Percentiles rank a stretch among this genome's conserved stretches.
Evolutionary conservation across 495 filamentous ascomycete genomes (phyloP).

Genomic region (Hypoxylon fragiforme): DNA sequence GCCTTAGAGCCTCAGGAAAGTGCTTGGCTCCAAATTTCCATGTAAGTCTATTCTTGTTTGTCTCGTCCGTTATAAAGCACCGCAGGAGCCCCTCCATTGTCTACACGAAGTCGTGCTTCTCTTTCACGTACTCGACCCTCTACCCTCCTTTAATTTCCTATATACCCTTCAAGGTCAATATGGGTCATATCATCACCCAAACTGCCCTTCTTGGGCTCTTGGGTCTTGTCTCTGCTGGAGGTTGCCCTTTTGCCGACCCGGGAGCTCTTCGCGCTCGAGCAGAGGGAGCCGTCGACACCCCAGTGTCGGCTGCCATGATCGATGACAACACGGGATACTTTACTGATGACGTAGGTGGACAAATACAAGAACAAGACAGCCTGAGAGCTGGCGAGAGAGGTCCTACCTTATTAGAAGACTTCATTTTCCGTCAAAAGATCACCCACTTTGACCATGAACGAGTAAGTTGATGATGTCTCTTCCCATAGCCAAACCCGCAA

Average conservation of each 20-base stretch:
- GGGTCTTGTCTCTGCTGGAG: slow-evolving; percentile 32
- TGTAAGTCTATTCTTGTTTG: slow-evolving; percentile 10
- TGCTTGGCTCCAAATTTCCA: not conserved
- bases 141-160: not conserved
- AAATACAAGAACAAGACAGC: slow-evolving; percentile 70
- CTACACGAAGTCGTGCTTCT: slow-evolving; percentile 7
- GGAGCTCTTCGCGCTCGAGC: slow-evolving; percentile 32
- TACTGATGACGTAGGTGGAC: slow-evolving; percentile 75
- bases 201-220: slow-evolving; percentile 26
- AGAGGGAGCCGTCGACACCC: slow-evolving; percentile 11
- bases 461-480: slow-evolving; percentile 36
- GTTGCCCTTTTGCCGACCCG: slow-evolving; percentile 47
- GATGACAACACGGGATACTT: slow-evolving; percentile 65
- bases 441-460: slow-evolving; percentile 82
- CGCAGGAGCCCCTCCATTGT: slow-evolving; percentile 8
- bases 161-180: slow-evolving; percentile 16
- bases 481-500: not conserved
- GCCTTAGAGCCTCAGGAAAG: slow-evolving; percentile 28
- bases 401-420: slow-evolving; percentile 76
- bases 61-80: slow-evolving; percentile 16
- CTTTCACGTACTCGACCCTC: not conserved
- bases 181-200: slow-evolving; percentile 22
- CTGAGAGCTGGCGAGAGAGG: slow-evolving; percentile 74
- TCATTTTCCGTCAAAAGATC: slow-evolving; percentile 82
- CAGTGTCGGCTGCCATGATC: slow-evolving; percentile 47